Evolutionary conservation across 2,329 filamentous ascomycete species (phyloP).

Genomic region (Phaeosphaeria sp.): DNA sequence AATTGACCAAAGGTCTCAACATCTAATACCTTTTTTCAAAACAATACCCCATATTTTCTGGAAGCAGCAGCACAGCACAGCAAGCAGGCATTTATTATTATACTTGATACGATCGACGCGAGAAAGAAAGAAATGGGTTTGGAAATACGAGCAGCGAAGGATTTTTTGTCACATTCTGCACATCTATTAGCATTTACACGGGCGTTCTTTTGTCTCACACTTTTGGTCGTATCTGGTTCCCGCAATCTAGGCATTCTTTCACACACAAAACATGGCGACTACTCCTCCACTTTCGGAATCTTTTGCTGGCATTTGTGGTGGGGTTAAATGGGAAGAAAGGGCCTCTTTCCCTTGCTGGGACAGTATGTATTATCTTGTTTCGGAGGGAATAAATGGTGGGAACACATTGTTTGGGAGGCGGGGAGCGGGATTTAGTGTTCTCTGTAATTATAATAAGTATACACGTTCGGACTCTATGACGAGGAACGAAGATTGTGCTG

Average conservation of each 20-base stretch:
- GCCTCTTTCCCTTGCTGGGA: neutral
- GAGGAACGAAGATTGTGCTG: neutral
- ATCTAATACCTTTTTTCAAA: slow-evolving; percentile 18
- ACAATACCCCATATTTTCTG: slow-evolving; percentile 10
- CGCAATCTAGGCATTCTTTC: neutral
- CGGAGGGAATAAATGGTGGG: neutral
- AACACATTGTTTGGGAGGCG: neutral
- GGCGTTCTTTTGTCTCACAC: neutral
- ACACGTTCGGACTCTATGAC: neutral
- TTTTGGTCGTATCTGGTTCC: neutral
- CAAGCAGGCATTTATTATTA: neutral
- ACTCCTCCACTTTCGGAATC: neutral
- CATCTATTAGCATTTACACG: slow-evolving; percentile 6
- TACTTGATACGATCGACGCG: neutral
- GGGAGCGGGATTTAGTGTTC: slow-evolving; percentile 6
- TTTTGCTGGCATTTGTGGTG: neutral
- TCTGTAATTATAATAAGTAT: slow-evolving; percentile 7
- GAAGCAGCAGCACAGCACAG: neutral
- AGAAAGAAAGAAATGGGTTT: neutral
- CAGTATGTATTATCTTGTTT: neutral
- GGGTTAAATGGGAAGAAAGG: neutral
- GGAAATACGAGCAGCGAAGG: slow-evolving; percentile 1
- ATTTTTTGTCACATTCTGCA: neutral
- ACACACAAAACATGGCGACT: neutral
- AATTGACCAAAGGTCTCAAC: slow-evolving; percentile 35